Conservation (phyloP, 345 rosid species). For the Moringa oleifera region DNA sequence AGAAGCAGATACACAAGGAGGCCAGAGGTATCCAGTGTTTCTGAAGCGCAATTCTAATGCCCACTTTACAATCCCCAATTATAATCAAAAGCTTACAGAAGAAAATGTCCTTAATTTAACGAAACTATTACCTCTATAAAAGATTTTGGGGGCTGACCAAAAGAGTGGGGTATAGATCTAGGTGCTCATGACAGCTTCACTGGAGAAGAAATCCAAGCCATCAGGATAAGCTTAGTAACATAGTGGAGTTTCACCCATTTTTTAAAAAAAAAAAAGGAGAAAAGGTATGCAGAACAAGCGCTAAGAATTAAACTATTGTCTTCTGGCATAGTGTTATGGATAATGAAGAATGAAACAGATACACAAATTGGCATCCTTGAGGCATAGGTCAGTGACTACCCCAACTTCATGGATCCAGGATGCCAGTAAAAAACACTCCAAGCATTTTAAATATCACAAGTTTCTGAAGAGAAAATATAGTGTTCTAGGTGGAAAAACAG, state of each 20-base stretch:
- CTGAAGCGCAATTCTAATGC: too few relatives aligned
- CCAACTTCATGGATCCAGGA: not conserved
- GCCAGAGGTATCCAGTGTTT: not conserved
- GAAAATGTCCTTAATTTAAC: not conserved
- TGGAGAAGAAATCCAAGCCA: constrained; percentile 7
- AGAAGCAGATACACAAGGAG: not conserved
- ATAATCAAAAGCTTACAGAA: not conserved
- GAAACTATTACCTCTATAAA: constrained; percentile 15
- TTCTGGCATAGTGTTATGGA: constrained; percentile 10
- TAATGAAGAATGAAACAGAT: constrained; percentile 3
- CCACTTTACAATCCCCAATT: too few relatives aligned
- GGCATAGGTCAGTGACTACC: not conserved
- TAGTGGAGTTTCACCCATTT: not conserved
- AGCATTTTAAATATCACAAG: constrained; percentile 6
- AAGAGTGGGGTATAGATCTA: constrained; percentile 1
- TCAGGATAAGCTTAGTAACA: not conserved
- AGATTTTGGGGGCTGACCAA: constrained; percentile 16
- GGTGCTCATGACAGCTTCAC: constrained; percentile 15
- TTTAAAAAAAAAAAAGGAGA: not conserved
- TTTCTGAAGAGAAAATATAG: not conserved
- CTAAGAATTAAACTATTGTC: constrained; percentile 10
- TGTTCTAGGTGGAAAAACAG: not conserved
- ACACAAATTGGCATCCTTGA: constrained; percentile 6
- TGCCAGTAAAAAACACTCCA: not conserved
- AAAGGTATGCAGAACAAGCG: not conserved